Evolutionary conservation across 768 basidiomycete genomes (phyloP), one percentile per base, ranked within the genome.

Genomic region (Chlorophyllum brunneum): DNA sequence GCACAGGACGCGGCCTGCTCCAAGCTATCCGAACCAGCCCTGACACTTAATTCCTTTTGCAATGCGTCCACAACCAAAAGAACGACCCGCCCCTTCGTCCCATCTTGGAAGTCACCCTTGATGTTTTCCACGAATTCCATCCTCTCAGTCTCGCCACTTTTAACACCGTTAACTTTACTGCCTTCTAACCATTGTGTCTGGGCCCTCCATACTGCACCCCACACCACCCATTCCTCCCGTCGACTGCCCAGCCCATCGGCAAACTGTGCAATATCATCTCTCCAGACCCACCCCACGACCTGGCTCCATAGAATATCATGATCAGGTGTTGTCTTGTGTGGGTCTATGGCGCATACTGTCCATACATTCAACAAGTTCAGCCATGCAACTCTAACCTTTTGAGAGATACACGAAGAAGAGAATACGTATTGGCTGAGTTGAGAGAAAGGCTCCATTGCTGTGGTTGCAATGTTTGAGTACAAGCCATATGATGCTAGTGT

Each of bases 261-360:
- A 51, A 78, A 54, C 41, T 68, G 70, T n/a, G 77, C 61, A 6
- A 84, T 59, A 26, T 86, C 82, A 0, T 75, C 73, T 15, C 70
- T 74, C 89, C 92, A 95, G 0, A 75, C 81, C 83, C 87, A 89
- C 2, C 80, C 83, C n/a, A 73, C 68, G 8, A 95, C 72, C 61
- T 93, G 91, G 50, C 85, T 90, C 95, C 95, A 98, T 7, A 88
- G 68, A 43, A 98, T 82, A 48, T 90, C 92, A 66, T 98, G 95
- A 6, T 74, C 76, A 0, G 92, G 92, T 2, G 83, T 87, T 5
- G 92, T 95, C 49, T 77, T 74, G 63, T 98, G 95, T 5, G 95
- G 95, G 61, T 98, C 88, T n/a, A 82, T 78, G 0, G 93, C 92
- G 58, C 91, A 95, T 2, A 80, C 72, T 5, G 75, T 85, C 94